Base-by-base conservation (phyloP, 2,329 filamentous ascomycete genomes). In the Arthroderma sp. region DNA sequence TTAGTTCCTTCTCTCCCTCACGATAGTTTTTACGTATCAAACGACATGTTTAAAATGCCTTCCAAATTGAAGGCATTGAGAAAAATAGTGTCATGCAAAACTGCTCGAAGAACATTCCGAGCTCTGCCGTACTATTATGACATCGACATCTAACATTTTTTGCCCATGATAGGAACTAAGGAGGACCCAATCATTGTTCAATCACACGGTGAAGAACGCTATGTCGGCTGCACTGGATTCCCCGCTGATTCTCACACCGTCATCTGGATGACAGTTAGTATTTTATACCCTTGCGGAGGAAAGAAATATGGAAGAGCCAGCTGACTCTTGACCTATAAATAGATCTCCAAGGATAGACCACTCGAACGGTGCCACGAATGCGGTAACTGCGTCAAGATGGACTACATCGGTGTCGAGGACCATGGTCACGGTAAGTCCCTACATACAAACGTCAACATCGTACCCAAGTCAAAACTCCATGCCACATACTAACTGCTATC, bases 291-390 rank as follows among this genome's bases (percentile, higher is more conserved):
- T 22, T 22, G 15, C 15, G 15, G 15, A 22, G 15, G 15, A 22
- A 22, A 22, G 15, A 22, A 22, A 22, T 22, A 22, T 22, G 15
- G 15, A 22, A 22, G 15, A 22, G 15, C 15, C 15, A 29, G 39
- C 29, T 22, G 32, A 37, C 31, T 15, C 30, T 37, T 34, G 27
- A 22, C 36, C 27, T n/a, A 6, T 40, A 34, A 34, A 34, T 43
- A 91, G 85, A 77, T 93, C 61, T 83, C 84, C 64, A 85, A 85
- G 63, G 81, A 91, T 48, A 87, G 91, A 65, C 91, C 91, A 47
- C 69, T 94, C 57, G 86, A 93, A 74, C 86, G 91, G 67, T 98
- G 91, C 80, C 80, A 80, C 62, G 91, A 98, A 75, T 98, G 91
- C 71, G 91, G 91, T 56, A 86, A 80, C 66, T 86, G 91, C 56